A percentile compares a stretch with the other conserved stretches of the same genome.
Conservation (phyloP, 306 rosid species). For the Acacia acuminata region DNA sequence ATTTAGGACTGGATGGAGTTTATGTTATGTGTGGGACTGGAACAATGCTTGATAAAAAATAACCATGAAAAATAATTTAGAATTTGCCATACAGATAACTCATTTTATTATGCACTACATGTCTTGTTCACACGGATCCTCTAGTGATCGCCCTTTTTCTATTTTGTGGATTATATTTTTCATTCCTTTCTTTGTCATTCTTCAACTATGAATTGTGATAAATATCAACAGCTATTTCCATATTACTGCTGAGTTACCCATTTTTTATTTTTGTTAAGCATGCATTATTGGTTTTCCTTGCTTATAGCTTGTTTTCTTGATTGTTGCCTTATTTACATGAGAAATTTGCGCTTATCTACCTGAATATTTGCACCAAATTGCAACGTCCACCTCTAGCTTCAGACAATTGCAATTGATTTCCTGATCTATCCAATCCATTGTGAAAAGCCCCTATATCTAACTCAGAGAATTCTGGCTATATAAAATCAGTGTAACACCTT, state of each 20-base stretch:
- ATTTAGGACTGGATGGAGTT: no score
- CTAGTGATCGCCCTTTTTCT: background rate
- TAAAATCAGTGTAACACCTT: background rate
- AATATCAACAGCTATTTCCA: background rate
- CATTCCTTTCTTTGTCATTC: background rate
- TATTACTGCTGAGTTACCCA: background rate
- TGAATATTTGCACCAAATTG: background rate
- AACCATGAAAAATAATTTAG: background rate
- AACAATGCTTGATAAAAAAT: background rate
- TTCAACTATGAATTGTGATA: background rate
- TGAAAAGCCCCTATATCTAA: background rate
- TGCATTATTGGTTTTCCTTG: constrained; percentile 6
- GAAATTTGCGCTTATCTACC: background rate
- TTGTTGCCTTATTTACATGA: background rate
- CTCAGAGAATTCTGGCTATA: background rate
- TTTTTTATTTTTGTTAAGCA: background rate
- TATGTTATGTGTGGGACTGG: background rate
- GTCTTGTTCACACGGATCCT: background rate
- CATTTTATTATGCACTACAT: background rate
- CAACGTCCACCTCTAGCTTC: background rate
- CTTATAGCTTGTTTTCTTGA: background rate
- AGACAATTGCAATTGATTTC: background rate
- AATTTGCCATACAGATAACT: background rate
- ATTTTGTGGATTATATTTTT: background rate
- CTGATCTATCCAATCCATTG: background rate